Percentiles rank a stretch among this genome's conserved stretches.
These are phyloP conservation scores for Penicillium lividum DNA, from an alignment of 495 filamentous ascomycete genomes.

Conservation along the genomic window DNA sequence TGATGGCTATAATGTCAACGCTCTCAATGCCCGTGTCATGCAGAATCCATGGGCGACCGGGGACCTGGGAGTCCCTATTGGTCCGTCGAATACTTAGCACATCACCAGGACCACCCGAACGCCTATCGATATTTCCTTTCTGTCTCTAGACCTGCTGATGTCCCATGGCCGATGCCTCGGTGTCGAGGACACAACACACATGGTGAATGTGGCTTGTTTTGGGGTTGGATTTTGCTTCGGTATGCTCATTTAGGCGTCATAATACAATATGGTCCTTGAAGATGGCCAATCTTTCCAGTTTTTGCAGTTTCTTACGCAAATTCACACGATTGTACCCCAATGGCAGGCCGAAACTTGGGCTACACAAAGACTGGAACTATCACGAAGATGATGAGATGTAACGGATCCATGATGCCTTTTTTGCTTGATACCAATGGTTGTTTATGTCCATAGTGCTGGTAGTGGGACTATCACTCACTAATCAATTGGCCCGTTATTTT, in stretches of 20 bases:
- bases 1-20: conserved; percentile 30
- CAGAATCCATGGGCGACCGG: conserved; percentile 36
- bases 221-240: background rate
- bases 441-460: background rate
- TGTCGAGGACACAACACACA: background rate
- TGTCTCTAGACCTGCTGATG: background rate
- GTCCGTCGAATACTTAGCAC: conserved; percentile 23
- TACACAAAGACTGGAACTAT: background rate
- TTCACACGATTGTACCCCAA: background rate
- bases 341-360: background rate
- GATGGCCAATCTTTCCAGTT: background rate
- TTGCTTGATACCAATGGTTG: conserved; percentile 7
- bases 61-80: conserved; percentile 36
- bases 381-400: conserved; percentile 20
- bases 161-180: background rate
- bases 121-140: background rate
- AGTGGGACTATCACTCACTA: background rate
- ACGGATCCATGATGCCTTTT: conserved; percentile 5
- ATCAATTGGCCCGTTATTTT: background rate
- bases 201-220: background rate
- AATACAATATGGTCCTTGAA: too few relatives aligned
- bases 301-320: background rate
- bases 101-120: background rate
- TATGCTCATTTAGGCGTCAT: background rate
- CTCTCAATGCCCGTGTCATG: conserved; percentile 31